Conservation (phyloP, 352 stramenopile genomes). For the Stephanocyclus meneghinianus region DNA sequence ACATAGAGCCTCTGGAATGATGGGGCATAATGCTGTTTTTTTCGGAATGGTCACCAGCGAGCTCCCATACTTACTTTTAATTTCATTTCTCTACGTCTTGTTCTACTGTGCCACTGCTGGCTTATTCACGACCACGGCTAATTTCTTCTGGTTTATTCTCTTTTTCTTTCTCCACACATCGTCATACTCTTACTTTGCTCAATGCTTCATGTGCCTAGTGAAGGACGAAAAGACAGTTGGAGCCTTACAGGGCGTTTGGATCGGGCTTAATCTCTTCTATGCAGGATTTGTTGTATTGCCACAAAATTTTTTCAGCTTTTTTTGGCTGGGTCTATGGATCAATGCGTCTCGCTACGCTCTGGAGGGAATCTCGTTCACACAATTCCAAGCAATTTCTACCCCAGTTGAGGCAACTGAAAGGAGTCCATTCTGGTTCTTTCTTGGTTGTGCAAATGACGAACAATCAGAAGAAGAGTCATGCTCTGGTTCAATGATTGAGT, state of each 20-base stretch:
- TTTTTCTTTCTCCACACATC: conserved; percentile 78
- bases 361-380: conserved; percentile 50
- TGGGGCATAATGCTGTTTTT: conserved; percentile 86
- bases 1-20: conserved; percentile 87
- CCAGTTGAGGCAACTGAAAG: conserved; percentile 11
- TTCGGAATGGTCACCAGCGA: conserved; percentile 85
- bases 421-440: conserved; percentile 43
- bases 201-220: conserved; percentile 78
- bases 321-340: conserved; percentile 40
- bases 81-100: conserved; percentile 44
- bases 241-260: conserved; percentile 71
- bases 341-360: conserved; percentile 46
- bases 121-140: conserved; percentile 31
- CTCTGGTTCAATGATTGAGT: conserved; percentile 43
- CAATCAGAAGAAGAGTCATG: conserved; percentile 18
- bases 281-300: conserved; percentile 72
- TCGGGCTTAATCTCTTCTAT: conserved; percentile 58
- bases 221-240: conserved; percentile 61
- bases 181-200: conserved; percentile 77
- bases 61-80: conserved; percentile 64
- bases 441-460: conserved; percentile 27
- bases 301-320: conserved; percentile 58
- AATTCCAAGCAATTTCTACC: conserved; percentile 31
- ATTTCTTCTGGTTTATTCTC: conserved; percentile 47
- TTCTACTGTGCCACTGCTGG: conserved; percentile 55